Conservation (phyloP, 2,329 filamentous ascomycete species). For the Aureobasidium vineae region DNA sequence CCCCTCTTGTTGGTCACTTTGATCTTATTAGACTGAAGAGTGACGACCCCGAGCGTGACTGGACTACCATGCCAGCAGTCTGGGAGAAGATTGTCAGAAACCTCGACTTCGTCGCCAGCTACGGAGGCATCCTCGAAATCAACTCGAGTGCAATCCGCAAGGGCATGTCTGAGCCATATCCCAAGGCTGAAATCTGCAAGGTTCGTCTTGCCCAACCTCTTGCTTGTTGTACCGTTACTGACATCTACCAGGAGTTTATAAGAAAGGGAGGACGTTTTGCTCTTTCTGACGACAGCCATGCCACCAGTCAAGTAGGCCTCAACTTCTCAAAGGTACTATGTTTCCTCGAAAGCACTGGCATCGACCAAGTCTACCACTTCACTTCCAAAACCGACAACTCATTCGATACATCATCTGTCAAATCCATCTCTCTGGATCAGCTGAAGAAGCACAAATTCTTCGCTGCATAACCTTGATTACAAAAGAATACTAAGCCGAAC, state of each 20-base stretch:
- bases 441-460: constrained; percentile 25
- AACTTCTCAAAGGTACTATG: constrained; percentile 71
- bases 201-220: constrained; percentile 44
- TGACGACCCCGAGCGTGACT: constrained; percentile 61
- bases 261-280: constrained; percentile 76
- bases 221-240: constrained; percentile 27
- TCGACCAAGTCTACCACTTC: constrained; percentile 56
- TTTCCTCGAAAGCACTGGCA: constrained; percentile 66
- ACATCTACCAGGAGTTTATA: constrained; percentile 63
- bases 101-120: constrained; percentile 64
- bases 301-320: constrained; percentile 78
- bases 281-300: constrained; percentile 93
- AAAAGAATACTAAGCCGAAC: constrained; percentile 3
- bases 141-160: constrained; percentile 88
- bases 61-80: constrained; percentile 54
- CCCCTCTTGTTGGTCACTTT: constrained; percentile 86
- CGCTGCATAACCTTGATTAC: not conserved
- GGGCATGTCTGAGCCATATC: constrained; percentile 88
- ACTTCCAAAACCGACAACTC: constrained; percentile 21
- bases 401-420: constrained; percentile 15
- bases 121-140: constrained; percentile 82
- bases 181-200: constrained; percentile 72
- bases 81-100: constrained; percentile 77
- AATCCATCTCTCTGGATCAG: constrained; percentile 16
- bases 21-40: constrained; percentile 85